A percentile compares a stretch with the other conserved stretches of the same genome.
phyloP scores from a whole-genome alignment of 2,329 filamentous ascomycete genomes.

The Rhytidhysteron rufulum region DNA sequence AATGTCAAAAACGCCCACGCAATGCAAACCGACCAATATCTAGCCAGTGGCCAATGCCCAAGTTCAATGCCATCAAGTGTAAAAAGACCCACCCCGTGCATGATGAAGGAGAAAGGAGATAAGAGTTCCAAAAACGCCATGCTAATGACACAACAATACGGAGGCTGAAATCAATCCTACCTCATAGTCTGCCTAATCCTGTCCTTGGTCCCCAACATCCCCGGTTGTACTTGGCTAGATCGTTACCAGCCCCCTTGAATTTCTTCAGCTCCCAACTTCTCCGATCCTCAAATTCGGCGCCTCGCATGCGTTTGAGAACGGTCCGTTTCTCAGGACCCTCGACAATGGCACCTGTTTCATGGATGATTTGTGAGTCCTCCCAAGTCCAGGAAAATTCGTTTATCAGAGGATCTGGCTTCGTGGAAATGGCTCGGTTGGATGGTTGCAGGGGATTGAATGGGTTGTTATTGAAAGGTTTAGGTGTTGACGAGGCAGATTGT shows the following conservation, averaged over 20 bases:
- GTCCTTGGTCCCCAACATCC: constrained; percentile 33
- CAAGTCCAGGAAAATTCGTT: constrained; percentile 29
- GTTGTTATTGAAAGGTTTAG: constrained; percentile 21
- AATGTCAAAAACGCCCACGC: no score
- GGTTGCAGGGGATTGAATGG: constrained; percentile 22
- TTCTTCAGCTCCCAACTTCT: constrained; percentile 30
- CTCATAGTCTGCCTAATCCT: constrained; percentile 30
- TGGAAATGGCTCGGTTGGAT: constrained; percentile 14
- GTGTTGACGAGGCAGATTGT: constrained; percentile 15
- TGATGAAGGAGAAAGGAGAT: no score
- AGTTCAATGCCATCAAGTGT: no score
- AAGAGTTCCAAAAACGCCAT: no score
- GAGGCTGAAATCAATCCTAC: no score
- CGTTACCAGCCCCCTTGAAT: constrained; percentile 28
- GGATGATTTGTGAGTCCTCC: constrained; percentile 22
- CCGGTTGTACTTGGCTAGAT: constrained; percentile 31
- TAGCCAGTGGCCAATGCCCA: no score
- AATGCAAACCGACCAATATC: no score
- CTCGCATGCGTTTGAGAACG: constrained; percentile 23
- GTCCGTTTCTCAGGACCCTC: constrained; percentile 13
- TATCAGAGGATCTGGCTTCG: constrained; percentile 17
- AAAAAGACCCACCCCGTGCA: no score
- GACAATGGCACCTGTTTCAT: constrained; percentile 16
- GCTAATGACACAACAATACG: no score
- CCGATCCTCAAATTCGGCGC: constrained; percentile 23